These are phyloP conservation scores for Penicillium sp. DNA, from an alignment of 2,329 filamentous ascomycete genomes.

Conservation along the genomic window DNA sequence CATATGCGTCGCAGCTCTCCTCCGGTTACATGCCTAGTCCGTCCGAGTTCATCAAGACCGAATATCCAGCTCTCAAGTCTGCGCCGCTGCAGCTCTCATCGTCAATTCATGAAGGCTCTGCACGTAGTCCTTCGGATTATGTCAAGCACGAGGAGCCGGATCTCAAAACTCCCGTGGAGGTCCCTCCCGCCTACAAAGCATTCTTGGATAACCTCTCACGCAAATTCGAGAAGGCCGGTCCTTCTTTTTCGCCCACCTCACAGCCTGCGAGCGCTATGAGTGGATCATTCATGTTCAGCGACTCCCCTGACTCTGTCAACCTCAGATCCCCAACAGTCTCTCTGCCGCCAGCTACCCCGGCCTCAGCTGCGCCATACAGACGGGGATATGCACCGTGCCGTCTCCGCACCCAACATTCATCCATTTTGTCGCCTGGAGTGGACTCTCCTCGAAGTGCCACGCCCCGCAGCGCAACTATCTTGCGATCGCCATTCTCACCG, in stretches of 20 bases:
- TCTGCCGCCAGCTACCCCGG: background rate
- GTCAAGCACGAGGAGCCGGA: background rate
- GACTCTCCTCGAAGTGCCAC: conserved; percentile 62
- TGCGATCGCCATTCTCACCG: conserved; percentile 76
- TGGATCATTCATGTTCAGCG: conserved; percentile 46
- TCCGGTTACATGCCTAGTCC: background rate
- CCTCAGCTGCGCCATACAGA: conserved; percentile 59
- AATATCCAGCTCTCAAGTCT: background rate
- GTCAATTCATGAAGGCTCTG: background rate
- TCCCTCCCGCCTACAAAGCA: background rate
- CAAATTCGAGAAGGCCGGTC: conserved; percentile 35
- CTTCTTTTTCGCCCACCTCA: conserved; percentile 39
- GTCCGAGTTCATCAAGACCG: background rate
- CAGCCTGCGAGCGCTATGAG: conserved; percentile 44
- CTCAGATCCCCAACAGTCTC: conserved; percentile 30
- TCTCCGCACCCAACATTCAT: conserved; percentile 77
- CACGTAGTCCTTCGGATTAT: background rate
- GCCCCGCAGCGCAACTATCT: conserved; percentile 49
- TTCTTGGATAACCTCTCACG: background rate
- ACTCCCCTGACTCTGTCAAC: conserved; percentile 46
- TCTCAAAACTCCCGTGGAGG: background rate
- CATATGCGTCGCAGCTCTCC: background rate
- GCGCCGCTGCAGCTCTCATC: background rate
- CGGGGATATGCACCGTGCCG: conserved; percentile 47
- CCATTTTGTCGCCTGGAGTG: conserved; percentile 63